Evolutionary conservation across 768 basidiomycete genomes (phyloP), one percentile per base, ranked within the genome.

Genomic region (Lactarius sanguifluus): DNA sequence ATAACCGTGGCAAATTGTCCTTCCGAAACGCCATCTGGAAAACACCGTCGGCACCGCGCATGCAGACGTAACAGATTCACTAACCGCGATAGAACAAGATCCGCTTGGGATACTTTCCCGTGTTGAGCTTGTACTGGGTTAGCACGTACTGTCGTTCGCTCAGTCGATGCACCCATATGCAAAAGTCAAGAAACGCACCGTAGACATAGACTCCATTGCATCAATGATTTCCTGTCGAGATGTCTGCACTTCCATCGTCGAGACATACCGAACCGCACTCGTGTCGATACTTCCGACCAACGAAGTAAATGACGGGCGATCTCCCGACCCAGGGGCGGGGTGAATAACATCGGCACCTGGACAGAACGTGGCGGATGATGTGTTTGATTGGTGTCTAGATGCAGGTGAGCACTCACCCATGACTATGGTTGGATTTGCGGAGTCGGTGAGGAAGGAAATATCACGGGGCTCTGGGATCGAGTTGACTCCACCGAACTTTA

Each of bases 401-500:
- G 38, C 16, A 52, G 4, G 50, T 56, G 36, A 38, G 36, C n/a
- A 5, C 75, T 69, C 77, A 82, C 91, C 92, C 83, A 93, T 87
- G 59, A 94, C 85, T 8, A 94, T 85, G 0, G 91, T 91, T 2
- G 91, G 92, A 71, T 86, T 85, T 34, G 83, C 80, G 1, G 86
- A 83, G 71, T 94, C 91, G 0, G 86, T 84, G 15, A 94, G 78
- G 9, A 84, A 81, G 0, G 83, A 79, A 1, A 90, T 87, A 0
- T 87, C 88, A 12, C 82, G 78, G 0, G 88, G 82, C 59, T 91
- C 88, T 0, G 91, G 91, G 36, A 94, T 80, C 1, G 85, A 84
- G 73, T 94, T 94, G 73, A 92, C 89, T 1, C 92, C 92, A 16
- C 91, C 91, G 0, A 93, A 80, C 74, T 94, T 93, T 25, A 91